These are phyloP conservation scores for Dothidotthia symphoricarpi DNA, from an alignment of 2,329 filamentous ascomycete genomes.

Conservation along the genomic window DNA sequence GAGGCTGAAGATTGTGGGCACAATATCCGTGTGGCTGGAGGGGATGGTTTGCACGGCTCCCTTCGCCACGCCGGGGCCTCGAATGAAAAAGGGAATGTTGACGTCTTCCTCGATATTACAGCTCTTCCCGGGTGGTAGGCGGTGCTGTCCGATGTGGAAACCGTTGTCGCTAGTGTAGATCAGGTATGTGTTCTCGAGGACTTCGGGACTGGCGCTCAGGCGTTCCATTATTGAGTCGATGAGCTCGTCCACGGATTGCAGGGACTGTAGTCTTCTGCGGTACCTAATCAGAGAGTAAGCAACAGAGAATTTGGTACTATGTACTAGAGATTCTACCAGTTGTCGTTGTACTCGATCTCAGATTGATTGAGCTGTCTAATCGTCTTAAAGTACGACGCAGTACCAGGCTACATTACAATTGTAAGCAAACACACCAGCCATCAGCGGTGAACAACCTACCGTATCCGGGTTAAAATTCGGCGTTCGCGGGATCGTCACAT, in stretches of 20 bases:
- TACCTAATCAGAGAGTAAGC: no score
- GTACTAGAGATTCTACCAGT: no score
- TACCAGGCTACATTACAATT: constrained; percentile 6
- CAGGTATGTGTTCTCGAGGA: constrained; percentile 51
- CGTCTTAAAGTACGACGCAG: constrained; percentile 22
- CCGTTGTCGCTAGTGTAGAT: constrained; percentile 47
- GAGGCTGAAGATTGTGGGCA: constrained; percentile 41
- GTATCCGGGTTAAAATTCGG: constrained; percentile 65
- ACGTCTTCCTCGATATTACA: constrained; percentile 45
- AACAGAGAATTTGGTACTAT: no score
- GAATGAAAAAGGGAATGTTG: constrained; percentile 44
- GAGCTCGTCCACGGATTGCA: constrained; percentile 57
- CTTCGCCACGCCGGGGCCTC: constrained; percentile 39
- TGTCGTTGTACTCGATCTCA: constrained; percentile 53
- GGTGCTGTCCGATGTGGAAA: constrained; percentile 44
- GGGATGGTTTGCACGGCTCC: constrained; percentile 22
- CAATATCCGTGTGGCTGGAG: constrained; percentile 44
- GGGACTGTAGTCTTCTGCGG: constrained; percentile 49
- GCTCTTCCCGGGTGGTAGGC: constrained; percentile 43
- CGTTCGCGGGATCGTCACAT: constrained; percentile 60
- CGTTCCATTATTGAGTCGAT: constrained; percentile 48
- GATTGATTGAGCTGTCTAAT: constrained; percentile 44
- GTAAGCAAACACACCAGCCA: background rate
- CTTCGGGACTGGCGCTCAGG: constrained; percentile 40
- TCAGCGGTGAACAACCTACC: constrained; percentile 9